phyloP scores from a whole-genome alignment of 2,329 filamentous ascomycete genomes.

The Ceratocystis alfenasii region DNA sequence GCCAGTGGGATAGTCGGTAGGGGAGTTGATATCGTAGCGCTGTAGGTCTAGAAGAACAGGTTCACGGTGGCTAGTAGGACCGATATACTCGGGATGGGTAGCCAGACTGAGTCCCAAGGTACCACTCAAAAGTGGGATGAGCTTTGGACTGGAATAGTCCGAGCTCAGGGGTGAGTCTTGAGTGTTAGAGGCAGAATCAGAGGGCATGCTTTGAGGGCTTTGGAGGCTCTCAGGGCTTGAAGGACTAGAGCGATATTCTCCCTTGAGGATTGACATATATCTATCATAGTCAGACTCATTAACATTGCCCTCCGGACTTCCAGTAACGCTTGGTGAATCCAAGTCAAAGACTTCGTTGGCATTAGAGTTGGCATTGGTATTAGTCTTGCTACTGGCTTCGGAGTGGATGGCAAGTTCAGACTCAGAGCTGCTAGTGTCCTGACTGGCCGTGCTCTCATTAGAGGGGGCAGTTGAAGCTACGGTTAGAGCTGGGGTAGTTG shows the following conservation, averaged over 20 bases:
- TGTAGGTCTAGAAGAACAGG: slow-evolving; percentile 45
- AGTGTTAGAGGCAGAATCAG: background rate
- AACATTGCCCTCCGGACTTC: background rate
- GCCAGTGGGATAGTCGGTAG: background rate
- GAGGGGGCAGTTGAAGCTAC: background rate
- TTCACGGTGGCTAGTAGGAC: slow-evolving; percentile 47
- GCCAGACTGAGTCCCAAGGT: slow-evolving; percentile 45
- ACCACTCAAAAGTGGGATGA: slow-evolving; percentile 30
- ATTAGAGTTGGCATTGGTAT: background rate
- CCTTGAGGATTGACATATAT: slow-evolving; percentile 18
- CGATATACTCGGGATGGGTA: slow-evolving; percentile 49
- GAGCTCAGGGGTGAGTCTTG: slow-evolving; percentile 12
- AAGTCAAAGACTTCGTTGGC: slow-evolving; percentile 7
- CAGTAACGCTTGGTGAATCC: background rate
- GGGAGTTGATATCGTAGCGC: slow-evolving; percentile 35
- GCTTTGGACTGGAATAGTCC: slow-evolving; percentile 14
- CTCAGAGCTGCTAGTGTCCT: background rate
- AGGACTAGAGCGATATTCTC: slow-evolving; percentile 12
- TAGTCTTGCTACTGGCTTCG: background rate
- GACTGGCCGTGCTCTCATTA: background rate
- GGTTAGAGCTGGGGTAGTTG: background rate
- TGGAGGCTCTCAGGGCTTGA: background rate
- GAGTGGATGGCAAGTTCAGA: slow-evolving; percentile 8
- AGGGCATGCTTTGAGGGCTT: slow-evolving; percentile 3
- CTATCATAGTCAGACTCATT: slow-evolving; percentile 21